Evolutionary conservation across 306 rosid species (phyloP), one percentile per base, ranked within the genome.

Genomic region (Vachellia collinsii): DNA sequence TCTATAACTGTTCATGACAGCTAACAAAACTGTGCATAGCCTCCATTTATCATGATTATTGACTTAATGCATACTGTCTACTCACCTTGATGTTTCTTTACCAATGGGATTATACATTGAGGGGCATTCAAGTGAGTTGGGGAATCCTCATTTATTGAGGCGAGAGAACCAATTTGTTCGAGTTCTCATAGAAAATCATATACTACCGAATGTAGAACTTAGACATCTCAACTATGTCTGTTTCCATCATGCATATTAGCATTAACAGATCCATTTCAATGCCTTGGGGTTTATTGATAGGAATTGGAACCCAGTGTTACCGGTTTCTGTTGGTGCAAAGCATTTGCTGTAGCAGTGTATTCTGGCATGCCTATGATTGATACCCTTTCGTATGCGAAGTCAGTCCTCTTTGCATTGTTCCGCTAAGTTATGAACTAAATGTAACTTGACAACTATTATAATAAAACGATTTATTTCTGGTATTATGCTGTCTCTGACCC

Each of bases 311-410:
- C 8, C 22, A 6, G 20, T 44, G 23, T 42, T 46, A n/a, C 42
- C 20, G 16, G 46, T 50, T 64, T 70, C 75, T 62, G 73, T 6
- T 20, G 53, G 42, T 80, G 79, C 39, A 46, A 73, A 10, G 74
- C 10, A 37, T 66, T 20, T 78, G 36, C 38, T 7, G 74, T 77
- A 68, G 58, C 39, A 36, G 51, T 77, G 51, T 65, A 20, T 22
- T 39, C 37, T 44, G 44, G 62, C 73, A 61, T 37, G 66, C 8
- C 17, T 9, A 36, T 10, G 20, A 61, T 51, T 10, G 63, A 50
- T 37, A 4, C 29, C 29, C 29, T 66, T 50, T 64, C 14, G 11
- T 38, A 14, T 38, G 61, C 29, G 10, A 65, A 65, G 6, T 37
- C 47, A 39, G 34, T 77, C 36, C 64, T 63, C 61, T 23, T 61